Base-by-base conservation (phyloP, 352 stramenopile species). In the Globisporangium radiosum region DNA sequence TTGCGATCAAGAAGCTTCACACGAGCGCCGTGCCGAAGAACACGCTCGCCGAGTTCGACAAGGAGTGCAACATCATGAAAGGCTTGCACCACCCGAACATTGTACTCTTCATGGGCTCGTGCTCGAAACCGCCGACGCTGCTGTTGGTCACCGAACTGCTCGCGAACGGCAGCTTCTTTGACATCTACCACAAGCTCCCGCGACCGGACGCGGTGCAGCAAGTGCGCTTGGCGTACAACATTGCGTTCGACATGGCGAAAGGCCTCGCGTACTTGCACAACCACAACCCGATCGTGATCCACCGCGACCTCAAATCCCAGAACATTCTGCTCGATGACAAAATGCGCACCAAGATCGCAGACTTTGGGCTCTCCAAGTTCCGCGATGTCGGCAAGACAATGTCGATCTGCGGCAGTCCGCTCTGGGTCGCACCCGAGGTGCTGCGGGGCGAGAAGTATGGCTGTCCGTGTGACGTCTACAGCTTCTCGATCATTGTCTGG, bases 21-120 rank as follows among this genome's bases (percentile, higher is more conserved):
- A 81, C 90, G 42, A 88, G 76, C 51, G 72, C 73, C 6, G 83
- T 92, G 51, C 79, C 81, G 4, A 92, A 92, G 64, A 92, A 92
- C 64, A 92, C 83, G 5, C 68, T 92, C 45, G 49, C 73, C 33
- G 85, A 92, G 59, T 94, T 92, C 36, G 79, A 94, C 49, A 92
- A 94, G 48, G 81, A 92, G 56, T 92, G 81, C 62, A 84, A 48
- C 17, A 92, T 94, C 68, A 92, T 92, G 83, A 90, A 87, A 49
- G 79, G 83, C 2, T 87, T 99, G 57, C 75, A 97, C 58, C 96
- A 99, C 74, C 96, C 96, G 7, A 99, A 99, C 71, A 98, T 99
- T 57, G 97, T 98, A 60, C 75, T 99, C 10, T 99, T 98, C 67
- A 98, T 99, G 88, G 95, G 95, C 38, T 97, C 95, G 17, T 99